A percentile compares a stretch with the other conserved stretches of the same genome.
Evolutionary conservation across 805 yeast species (phyloP).

Genomic region (Candida schatavii): DNA sequence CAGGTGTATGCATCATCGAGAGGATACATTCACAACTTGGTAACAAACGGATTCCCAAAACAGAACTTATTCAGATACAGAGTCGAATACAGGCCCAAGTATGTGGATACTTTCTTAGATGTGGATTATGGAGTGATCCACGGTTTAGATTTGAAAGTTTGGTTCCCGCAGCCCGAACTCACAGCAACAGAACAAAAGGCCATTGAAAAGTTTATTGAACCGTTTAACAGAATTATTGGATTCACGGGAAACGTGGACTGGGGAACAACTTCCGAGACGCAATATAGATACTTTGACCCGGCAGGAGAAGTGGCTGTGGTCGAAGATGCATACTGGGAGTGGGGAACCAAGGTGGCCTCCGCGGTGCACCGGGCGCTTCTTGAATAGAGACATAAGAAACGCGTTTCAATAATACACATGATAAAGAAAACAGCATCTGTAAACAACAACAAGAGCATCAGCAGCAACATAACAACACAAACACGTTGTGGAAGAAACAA

Average conservation of each 20-base stretch:
- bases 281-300: slow-evolving; percentile 23
- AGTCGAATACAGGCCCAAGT: slow-evolving; percentile 24
- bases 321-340: slow-evolving; percentile 33
- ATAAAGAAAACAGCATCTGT: too few relatives aligned
- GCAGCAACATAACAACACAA: too few relatives aligned
- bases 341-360: slow-evolving; percentile 33
- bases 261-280: slow-evolving; percentile 21
- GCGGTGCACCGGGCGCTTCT: slow-evolving; percentile 1
- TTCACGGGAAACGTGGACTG: slow-evolving; percentile 23
- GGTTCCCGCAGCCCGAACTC: slow-evolving; percentile 32
- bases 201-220: slow-evolving; percentile 23
- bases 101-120: slow-evolving; percentile 17
- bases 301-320: slow-evolving; percentile 25
- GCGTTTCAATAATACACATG: too few relatives aligned
- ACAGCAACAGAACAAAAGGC: slow-evolving; percentile 20
- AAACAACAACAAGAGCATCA: too few relatives aligned
- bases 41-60: slow-evolving; percentile 22
- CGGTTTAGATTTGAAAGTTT: slow-evolving; percentile 30
- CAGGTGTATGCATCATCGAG: slow-evolving; percentile 39
- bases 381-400: too few relatives aligned
- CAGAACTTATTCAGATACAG: slow-evolving; percentile 27
- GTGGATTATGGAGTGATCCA: slow-evolving; percentile 30
- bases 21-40: slow-evolving; percentile 29
- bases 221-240: slow-evolving; percentile 26
- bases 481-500: too few relatives aligned